Evolutionary conservation across 2,329 filamentous ascomycete genomes (phyloP).

Genomic region (Dothideomycetes sp.): DNA sequence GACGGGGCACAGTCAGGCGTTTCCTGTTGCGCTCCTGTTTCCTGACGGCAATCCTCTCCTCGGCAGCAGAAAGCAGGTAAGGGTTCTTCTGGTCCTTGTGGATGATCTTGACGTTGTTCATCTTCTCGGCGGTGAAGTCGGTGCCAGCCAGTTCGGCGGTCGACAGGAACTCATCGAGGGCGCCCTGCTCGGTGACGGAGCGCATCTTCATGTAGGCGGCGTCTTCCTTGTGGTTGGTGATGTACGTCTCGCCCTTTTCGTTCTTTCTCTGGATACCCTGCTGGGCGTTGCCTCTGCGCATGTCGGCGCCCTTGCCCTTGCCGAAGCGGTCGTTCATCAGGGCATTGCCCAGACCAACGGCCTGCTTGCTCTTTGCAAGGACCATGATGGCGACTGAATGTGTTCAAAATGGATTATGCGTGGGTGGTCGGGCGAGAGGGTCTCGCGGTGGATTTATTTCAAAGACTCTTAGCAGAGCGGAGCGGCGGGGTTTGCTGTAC

Average conservation of each 20-base stretch:
- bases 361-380: slow-evolving; percentile 86
- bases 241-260: slow-evolving; percentile 50
- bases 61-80: slow-evolving; percentile 73
- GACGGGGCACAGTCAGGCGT: slow-evolving; percentile 76
- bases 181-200: slow-evolving; percentile 93
- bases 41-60: slow-evolving; percentile 67
- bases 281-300: slow-evolving; percentile 62
- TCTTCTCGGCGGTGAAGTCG: slow-evolving; percentile 97
- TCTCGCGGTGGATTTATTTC: no score
- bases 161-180: slow-evolving; percentile 89
- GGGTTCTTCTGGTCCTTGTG: slow-evolving; percentile 95
- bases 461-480: no score
- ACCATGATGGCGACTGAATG: slow-evolving; percentile 43
- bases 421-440: not conserved
- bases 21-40: slow-evolving; percentile 77
- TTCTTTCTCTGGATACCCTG: slow-evolving; percentile 40
- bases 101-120: slow-evolving; percentile 98
- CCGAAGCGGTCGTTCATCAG: slow-evolving; percentile 99
- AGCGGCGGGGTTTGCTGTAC: not conserved
- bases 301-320: slow-evolving; percentile 76
- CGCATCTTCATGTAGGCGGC: slow-evolving; percentile 99
- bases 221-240: slow-evolving; percentile 83
- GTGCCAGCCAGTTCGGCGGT: slow-evolving; percentile 96
- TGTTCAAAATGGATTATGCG: not conserved
- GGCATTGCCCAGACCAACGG: slow-evolving; percentile 88